Conservation (phyloP, 2,329 filamentous ascomycete genomes). For the Bipolaris victoriae region DNA sequence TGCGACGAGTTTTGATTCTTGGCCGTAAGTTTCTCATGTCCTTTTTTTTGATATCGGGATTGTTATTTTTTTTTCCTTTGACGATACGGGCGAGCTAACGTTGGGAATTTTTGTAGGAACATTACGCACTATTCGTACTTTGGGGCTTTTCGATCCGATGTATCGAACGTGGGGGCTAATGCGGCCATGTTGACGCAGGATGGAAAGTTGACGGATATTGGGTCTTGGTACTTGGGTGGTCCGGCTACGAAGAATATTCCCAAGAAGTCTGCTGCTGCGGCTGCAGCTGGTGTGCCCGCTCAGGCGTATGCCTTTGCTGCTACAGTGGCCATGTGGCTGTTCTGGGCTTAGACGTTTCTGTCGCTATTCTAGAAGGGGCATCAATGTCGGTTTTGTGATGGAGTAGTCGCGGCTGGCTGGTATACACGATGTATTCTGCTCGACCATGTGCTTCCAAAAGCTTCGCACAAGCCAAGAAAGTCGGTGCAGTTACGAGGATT, state of each 20-base stretch:
- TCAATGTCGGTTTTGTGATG: too few relatives aligned
- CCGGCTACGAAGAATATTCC: slow-evolving; percentile 13
- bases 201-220: slow-evolving; percentile 76
- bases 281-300: neutral
- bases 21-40: slow-evolving; percentile 51
- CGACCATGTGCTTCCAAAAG: neutral
- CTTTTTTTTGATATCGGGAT: neutral
- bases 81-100: neutral
- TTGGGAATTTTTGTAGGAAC: slow-evolving; percentile 43
- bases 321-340: neutral
- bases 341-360: neutral
- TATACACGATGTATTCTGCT: neutral
- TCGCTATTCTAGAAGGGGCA: neutral
- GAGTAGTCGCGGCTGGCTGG: neutral
- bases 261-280: slow-evolving; percentile 3
- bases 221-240: slow-evolving; percentile 75
- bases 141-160: slow-evolving; percentile 71
- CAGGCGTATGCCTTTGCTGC: neutral
- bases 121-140: slow-evolving; percentile 77
- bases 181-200: slow-evolving; percentile 71
- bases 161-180: slow-evolving; percentile 77
- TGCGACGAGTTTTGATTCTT: slow-evolving; percentile 69
- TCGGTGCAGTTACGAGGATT: too few relatives aligned
- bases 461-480: neutral
- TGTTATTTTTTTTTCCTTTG: too few relatives aligned